These are phyloP conservation scores for Heliamphora pulchella DNA, from an alignment of 179 eudicot genomes.

Conservation along the genomic window DNA sequence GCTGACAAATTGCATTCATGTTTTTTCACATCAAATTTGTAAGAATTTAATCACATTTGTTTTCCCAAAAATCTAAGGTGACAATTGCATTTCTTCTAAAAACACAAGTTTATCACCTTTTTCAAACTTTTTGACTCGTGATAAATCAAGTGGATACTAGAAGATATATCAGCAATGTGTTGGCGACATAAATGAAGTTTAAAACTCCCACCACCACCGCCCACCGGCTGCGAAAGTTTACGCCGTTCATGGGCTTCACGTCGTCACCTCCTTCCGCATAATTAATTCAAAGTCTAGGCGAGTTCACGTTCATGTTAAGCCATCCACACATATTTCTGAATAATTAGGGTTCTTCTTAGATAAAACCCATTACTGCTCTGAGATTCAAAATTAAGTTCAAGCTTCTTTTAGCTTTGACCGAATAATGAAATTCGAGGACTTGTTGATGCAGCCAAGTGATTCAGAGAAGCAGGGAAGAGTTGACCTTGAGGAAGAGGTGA, in stretches of 20 bases:
- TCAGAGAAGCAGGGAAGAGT: conserved; percentile 30
- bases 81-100: not conserved
- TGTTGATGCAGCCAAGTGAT: conserved; percentile 50
- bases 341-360: not conserved
- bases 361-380: not conserved
- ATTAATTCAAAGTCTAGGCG: not conserved
- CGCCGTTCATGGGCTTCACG: conserved; percentile 12
- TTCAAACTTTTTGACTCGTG: not conserved
- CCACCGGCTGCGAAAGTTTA: not conserved
- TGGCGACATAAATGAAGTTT: not conserved
- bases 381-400: not conserved
- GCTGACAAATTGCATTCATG: too few relatives aligned
- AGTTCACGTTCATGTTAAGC: conserved; percentile 13
- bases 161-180: too few relatives aligned
- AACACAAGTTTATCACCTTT: not conserved
- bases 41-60: not conserved
- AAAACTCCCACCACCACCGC: not conserved
- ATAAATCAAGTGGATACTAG: not conserved
- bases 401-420: too few relatives aligned
- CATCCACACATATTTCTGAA: not conserved
- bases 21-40: too few relatives aligned
- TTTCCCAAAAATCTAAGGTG: not conserved
- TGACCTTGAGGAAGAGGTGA: conserved; percentile 64
- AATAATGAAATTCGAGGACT: conserved; percentile 70
- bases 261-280: conserved; percentile 2